Evolutionary conservation across 2,329 filamentous ascomycete genomes (phyloP), one percentile per base, ranked within the genome.

Genomic region (Coniochaeta ligniaria): DNA sequence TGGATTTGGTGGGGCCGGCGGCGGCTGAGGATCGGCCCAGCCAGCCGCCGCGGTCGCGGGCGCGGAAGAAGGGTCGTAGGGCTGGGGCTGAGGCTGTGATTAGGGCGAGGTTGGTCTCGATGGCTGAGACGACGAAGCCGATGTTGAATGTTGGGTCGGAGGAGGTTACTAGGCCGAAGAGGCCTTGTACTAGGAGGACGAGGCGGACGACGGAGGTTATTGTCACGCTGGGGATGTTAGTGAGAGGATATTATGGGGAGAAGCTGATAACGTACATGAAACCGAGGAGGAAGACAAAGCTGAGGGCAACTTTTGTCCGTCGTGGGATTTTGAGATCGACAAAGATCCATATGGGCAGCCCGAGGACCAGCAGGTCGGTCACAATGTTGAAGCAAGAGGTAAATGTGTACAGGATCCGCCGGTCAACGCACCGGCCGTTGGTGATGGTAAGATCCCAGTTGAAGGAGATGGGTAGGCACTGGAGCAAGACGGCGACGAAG

Each of bases 361-460:
- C 67, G 35, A 80, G 71, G 57, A 79, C 76, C 57, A 74, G 66
- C 5, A 78, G 20, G 62, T 82, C 79, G 24, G 78, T 72, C 0
- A 72, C 61, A 33, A 82, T 79, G 59, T 77, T 80, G 57, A 80
- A 69, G 0, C 64, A 72, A 1, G 78, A 74, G 3, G 68, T 72
- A 59, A 71, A 71, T 24, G 73, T 66, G 61, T 68, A 72, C 2
- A 72, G 63, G 6, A 66, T 28, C 16, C 67, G 64, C 54, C 68
- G 67, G 57, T 70, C 60, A 33, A 72, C 63, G 69, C 77, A 80
- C 31, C 68, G 70, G 31, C 67, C 67, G 24, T 71, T 72, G 59
- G 78, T 67, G 14, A 52, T 22, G 54, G 77, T 70, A 9, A 72
- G 68, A 63, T 80, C 60, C 80, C 80, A 82, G 66, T 75, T 75